phyloP scores from a whole-genome alignment of 169 alveolate species.

The Besnoitia besnoiti region DNA sequence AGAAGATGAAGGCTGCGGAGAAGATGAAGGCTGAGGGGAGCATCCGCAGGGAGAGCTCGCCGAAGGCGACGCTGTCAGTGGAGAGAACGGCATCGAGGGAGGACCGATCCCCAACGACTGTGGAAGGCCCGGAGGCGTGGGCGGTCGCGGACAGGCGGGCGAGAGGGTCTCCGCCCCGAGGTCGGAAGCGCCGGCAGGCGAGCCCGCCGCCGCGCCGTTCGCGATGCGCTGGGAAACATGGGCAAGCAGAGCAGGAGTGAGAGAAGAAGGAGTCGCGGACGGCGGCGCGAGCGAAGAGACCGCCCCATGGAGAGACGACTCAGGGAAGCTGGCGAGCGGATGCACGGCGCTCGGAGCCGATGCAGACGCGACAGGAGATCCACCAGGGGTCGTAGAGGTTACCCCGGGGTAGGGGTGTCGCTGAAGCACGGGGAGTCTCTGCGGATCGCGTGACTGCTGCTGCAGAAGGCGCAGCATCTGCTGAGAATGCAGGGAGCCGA shows the following conservation, averaged over 20 bases:
- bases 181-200: no score
- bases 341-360: background rate
- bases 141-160: background rate
- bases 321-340: background rate
- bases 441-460: background rate
- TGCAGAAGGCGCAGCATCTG: background rate
- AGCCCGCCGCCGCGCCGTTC: no score
- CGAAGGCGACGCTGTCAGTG: no score
- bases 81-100: no score
- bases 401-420: no score
- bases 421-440: no score
- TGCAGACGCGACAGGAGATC: no score
- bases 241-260: background rate
- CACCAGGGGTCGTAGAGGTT: no score
- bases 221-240: no score
- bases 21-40: background rate
- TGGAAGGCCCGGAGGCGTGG: background rate
- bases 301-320: background rate
- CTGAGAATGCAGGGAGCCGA: background rate
- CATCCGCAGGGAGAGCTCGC: no score
- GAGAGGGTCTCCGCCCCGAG: background rate
- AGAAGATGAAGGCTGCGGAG: background rate
- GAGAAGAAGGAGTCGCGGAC: background rate
- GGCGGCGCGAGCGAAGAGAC: background rate
- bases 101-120: no score